phyloP scores from a whole-genome alignment of 768 basidiomycete genomes.

The Phallus indusiatus region DNA sequence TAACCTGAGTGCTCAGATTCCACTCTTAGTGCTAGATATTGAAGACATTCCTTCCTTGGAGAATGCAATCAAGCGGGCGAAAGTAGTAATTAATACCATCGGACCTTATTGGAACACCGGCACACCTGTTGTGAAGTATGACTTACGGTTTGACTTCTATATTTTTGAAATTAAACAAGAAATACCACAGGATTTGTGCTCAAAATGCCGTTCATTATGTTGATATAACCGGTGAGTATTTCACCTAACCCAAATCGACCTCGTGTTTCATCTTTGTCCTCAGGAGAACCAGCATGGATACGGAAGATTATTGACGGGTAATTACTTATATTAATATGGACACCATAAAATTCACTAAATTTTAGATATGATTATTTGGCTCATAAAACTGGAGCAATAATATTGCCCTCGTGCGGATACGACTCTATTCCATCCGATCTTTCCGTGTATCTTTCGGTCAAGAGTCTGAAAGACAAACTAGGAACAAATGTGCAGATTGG shows the following conservation, averaged over 20 bases:
- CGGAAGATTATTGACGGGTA: slow-evolving; percentile 50
- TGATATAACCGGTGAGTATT: slow-evolving; percentile 49
- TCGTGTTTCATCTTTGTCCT: background rate
- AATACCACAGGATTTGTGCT: slow-evolving; percentile 51
- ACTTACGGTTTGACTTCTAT: background rate
- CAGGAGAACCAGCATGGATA: slow-evolving; percentile 58
- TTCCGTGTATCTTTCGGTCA: slow-evolving; percentile 56
- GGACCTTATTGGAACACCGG: slow-evolving; percentile 71
- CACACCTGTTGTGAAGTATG: slow-evolving; percentile 56
- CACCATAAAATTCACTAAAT: background rate
- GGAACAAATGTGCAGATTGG: slow-evolving; percentile 33
- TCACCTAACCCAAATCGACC: background rate
- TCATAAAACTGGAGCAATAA: slow-evolving; percentile 56
- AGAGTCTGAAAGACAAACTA: slow-evolving; percentile 45
- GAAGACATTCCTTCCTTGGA: slow-evolving; percentile 44
- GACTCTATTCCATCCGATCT: slow-evolving; percentile 76
- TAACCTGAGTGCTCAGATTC: slow-evolving; percentile 33
- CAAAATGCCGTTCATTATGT: slow-evolving; percentile 72
- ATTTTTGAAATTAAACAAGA: background rate
- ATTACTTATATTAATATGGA: slow-evolving; percentile 9
- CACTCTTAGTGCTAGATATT: slow-evolving; percentile 49
- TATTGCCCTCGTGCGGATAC: slow-evolving; percentile 71
- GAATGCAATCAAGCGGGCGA: slow-evolving; percentile 41
- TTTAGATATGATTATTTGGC: slow-evolving; percentile 64
- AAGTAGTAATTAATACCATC: slow-evolving; percentile 67